phyloP scores from a whole-genome alignment of 176 grass and related monocot species.

The Ananas comosus region DNA sequence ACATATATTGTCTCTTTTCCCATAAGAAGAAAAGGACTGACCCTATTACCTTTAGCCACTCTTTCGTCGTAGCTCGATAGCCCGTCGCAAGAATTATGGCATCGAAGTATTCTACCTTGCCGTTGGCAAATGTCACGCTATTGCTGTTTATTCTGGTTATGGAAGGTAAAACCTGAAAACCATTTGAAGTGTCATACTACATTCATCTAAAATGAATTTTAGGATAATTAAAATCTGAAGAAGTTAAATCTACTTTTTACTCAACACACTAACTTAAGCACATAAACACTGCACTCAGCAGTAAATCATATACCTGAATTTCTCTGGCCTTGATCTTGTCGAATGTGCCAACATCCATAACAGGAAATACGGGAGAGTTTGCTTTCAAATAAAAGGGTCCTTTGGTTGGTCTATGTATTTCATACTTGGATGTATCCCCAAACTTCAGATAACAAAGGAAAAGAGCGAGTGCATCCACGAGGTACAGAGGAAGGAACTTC shows the following conservation, averaged over 20 bases:
- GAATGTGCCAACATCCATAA: conserved; percentile 54
- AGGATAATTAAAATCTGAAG: background rate
- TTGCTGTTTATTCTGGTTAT: conserved; percentile 28
- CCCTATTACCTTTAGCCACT: conserved; percentile 55
- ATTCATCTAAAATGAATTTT: background rate
- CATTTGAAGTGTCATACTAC: background rate
- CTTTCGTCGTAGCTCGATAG: conserved; percentile 39
- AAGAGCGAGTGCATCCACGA: conserved; percentile 42
- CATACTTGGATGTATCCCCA: conserved; percentile 52
- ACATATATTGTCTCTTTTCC: background rate
- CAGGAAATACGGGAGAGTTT: conserved; percentile 28
- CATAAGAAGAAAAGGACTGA: background rate
- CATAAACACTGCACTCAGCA: background rate
- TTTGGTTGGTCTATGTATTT: conserved; percentile 37
- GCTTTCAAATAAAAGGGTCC: conserved; percentile 59
- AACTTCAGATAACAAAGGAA: conserved; percentile 40
- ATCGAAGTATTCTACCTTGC: conserved; percentile 43
- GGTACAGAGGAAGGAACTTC: conserved; percentile 27
- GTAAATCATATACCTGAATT: conserved; percentile 28
- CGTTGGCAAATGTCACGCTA: conserved; percentile 42
- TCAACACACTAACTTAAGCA: too few species aligned
- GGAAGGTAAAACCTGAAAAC: conserved; percentile 27
- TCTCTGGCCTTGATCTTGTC: conserved; percentile 47
- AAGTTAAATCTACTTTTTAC: conserved; percentile 5
- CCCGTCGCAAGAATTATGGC: conserved; percentile 72